Evolutionary conservation across 306 rosid species (phyloP).

Genomic region (Pyrus communis): DNA sequence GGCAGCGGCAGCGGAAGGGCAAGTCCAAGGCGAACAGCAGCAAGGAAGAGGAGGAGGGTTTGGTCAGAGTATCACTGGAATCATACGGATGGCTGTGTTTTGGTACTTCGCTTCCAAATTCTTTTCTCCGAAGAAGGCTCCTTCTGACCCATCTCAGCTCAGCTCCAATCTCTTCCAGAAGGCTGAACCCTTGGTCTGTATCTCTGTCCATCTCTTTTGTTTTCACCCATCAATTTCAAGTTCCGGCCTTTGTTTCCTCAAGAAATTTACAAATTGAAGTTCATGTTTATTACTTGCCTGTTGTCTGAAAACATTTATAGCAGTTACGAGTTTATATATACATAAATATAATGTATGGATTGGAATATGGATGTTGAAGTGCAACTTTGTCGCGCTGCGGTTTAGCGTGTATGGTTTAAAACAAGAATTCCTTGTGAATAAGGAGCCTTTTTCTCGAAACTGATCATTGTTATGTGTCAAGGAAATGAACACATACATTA

Average conservation of each 20-base stretch:
- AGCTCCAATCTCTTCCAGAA: conserved; percentile 69
- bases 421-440: too few species aligned
- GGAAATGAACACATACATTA: background rate
- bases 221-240: background rate
- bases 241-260: background rate
- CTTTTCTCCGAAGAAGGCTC: conserved; percentile 67
- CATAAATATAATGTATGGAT: too few species aligned
- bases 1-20: conserved; percentile 35
- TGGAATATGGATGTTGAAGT: background rate
- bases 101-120: conserved; percentile 99
- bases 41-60: conserved; percentile 46
- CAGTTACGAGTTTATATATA: too few species aligned
- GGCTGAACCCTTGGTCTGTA: conserved; percentile 50
- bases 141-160: conserved; percentile 56
- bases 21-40: conserved; percentile 31
- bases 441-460: background rate
- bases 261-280: background rate
- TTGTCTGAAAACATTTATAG: background rate
- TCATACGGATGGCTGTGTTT: conserved; percentile 84
- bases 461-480: background rate
- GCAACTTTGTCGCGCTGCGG: background rate
- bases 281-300: background rate
- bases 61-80: conserved; percentile 50
- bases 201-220: background rate
- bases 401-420: background rate